Conservation (phyloP, 2,329 filamentous ascomycete genomes). For the Cyclaneusma minus region DNA sequence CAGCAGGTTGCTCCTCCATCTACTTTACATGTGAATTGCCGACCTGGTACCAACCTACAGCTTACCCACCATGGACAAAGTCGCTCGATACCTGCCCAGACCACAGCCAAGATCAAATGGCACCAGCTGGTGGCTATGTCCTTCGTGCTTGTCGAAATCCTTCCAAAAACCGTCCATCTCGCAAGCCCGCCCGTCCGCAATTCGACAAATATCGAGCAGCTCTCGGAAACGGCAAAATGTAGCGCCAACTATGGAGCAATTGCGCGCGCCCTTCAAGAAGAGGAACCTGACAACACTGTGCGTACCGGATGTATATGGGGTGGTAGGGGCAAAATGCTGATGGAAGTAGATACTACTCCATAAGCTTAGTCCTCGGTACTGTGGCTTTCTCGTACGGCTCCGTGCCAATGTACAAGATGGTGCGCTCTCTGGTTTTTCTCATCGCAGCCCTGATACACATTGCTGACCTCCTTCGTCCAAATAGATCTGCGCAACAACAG, state of each 20-base stretch:
- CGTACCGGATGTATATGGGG: constrained; percentile 5
- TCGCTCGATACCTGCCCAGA: no score
- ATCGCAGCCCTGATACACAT: background rate
- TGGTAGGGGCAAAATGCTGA: no score
- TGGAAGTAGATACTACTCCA: constrained; percentile 52
- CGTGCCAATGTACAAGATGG: constrained; percentile 80
- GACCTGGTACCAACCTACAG: no score
- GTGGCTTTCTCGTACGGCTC: constrained; percentile 71
- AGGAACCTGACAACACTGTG: constrained; percentile 56
- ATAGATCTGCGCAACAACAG: constrained; percentile 69
- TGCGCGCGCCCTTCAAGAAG: constrained; percentile 45
- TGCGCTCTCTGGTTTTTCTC: constrained; percentile 19
- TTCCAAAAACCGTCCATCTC: no score
- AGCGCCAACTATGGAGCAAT: constrained; percentile 44
- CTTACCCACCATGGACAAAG: no score
- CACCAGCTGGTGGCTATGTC: no score
- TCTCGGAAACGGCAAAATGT: background rate
- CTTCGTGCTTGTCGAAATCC: no score
- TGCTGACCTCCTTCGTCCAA: constrained; percentile 4
- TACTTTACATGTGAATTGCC: no score
- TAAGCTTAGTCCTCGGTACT: constrained; percentile 66
- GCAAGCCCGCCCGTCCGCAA: no score
- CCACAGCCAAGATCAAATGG: no score
- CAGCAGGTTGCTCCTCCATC: no score
- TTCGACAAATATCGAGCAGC: no score